Percentiles rank a stretch among this genome's conserved stretches.
Evolutionary conservation across 148 eudicot species (phyloP).

Genomic region (Diospyros kaki): DNA sequence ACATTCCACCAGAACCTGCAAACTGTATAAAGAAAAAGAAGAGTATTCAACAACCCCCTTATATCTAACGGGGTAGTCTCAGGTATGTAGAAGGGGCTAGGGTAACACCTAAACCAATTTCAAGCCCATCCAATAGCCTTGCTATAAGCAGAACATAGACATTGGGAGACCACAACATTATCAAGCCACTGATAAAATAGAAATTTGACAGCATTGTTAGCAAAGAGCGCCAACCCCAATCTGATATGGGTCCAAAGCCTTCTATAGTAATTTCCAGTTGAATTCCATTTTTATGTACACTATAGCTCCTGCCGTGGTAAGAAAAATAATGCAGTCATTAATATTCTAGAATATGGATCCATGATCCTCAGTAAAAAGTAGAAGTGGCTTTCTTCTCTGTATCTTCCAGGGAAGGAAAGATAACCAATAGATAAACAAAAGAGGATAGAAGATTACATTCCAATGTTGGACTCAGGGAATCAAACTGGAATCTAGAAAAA

Average conservation of each 20-base stretch:
- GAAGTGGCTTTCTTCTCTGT: not conserved
- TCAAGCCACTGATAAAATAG: constrained; percentile 65
- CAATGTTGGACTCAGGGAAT: not conserved
- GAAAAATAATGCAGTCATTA: not conserved
- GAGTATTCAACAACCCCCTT: constrained; percentile 72
- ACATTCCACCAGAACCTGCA: constrained; percentile 81
- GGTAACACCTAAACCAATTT: constrained; percentile 86
- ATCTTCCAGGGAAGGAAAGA: not conserved
- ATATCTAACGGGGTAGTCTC: constrained; percentile 93
- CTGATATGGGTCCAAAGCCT: constrained; percentile 84
- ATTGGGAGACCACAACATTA: constrained; percentile 96
- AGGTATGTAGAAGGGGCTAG: constrained; percentile 79
- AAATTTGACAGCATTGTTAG: constrained; percentile 67
- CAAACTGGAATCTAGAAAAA: too few relatives aligned
- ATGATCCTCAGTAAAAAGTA: not conserved
- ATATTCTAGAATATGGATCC: not conserved
- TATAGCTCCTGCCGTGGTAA: constrained; percentile 44
- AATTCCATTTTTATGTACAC: constrained; percentile 69
- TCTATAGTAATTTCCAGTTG: constrained; percentile 53
- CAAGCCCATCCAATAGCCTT: constrained; percentile 87
- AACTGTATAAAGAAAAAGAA: constrained; percentile 54
- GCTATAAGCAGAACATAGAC: constrained; percentile 80
- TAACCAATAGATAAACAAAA: not conserved
- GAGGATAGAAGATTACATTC: not conserved
- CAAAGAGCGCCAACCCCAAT: constrained; percentile 85